Base-by-base conservation (phyloP, 768 basidiomycete genomes). In the Russula brevipes region DNA sequence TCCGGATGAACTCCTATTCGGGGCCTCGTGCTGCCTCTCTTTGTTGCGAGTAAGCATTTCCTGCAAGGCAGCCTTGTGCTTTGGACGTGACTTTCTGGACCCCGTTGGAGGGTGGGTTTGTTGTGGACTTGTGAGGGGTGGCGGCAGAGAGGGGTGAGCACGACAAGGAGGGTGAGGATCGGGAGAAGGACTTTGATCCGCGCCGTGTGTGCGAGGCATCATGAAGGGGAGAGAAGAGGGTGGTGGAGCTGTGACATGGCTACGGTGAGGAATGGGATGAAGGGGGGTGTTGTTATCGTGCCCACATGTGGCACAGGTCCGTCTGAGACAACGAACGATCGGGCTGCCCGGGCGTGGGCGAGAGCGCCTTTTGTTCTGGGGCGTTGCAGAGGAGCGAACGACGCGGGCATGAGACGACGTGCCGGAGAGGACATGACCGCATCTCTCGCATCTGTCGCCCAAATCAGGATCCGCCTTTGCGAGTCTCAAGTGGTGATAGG, bases 31-130 rank as follows among this genome's bases (percentile, higher is more conserved):
- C 54, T 81, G 77, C 68, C 80, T 77, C 65, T 85, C 77, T 52
- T 80, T 82, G 65, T 86, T 87, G 45, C 82, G 81, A 33, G 80
- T 79, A 39, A 91, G 76, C 77, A 91, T 80, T 47, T 83, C 80
- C 70, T 84, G 86, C 46, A 91, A 70, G 10, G 79, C 79, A 0
- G 79, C 72, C 67, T 80, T 82, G 72, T 83, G 84, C 73, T 86
- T 87, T 11, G 76, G 70, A 10, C 79, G 77, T 8, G 70, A 61
- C 36, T 64, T 69, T 44, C 39, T 69, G 16, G 61, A 16, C 44
- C 61, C 46, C 35, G 35, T 31, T 44, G 19, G 42, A 16, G 42
- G 55, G 5, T 47, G 59, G 17, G 57, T n/a, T 30, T 49, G 50
- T 33, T 49, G 50, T 33, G 47, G 35, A 52, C 16, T 36, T 12